A percentile compares a stretch with the other conserved stretches of the same genome.
Conservation (phyloP, 257 asterid genomes). For the Plectranthus barbatus region DNA sequence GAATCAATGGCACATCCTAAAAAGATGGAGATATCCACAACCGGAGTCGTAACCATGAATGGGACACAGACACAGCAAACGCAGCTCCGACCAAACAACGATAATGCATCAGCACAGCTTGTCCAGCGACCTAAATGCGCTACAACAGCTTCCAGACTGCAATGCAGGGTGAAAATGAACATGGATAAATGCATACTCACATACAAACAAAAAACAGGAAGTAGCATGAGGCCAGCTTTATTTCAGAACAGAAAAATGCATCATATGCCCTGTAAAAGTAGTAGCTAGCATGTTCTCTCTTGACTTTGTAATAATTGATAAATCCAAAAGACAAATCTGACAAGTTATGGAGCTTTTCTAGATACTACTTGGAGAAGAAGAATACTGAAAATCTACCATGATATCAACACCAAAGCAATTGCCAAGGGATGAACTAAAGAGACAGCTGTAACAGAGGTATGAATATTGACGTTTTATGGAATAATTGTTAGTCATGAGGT, state of each 20-base stretch:
- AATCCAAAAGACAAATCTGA: too few species aligned
- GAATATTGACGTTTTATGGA: not conserved
- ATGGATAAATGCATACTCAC: not conserved
- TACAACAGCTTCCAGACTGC: slow-evolving; percentile 47
- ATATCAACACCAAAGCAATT: not conserved
- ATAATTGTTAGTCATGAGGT: not conserved
- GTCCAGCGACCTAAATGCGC: not conserved
- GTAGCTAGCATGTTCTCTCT: not conserved
- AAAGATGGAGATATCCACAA: slow-evolving; percentile 29
- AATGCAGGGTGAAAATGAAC: not conserved
- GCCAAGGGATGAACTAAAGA: not conserved
- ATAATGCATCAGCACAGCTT: slow-evolving; percentile 11
- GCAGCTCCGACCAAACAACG: slow-evolving; percentile 15
- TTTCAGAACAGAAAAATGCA: not conserved
- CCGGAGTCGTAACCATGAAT: slow-evolving; percentile 16
- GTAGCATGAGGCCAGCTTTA: not conserved
- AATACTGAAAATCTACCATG: not conserved
- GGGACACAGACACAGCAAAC: not conserved
- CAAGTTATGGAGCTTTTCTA: too few species aligned
- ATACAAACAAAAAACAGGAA: too few species aligned
- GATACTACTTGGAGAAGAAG: not conserved
- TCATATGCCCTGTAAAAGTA: too few species aligned
- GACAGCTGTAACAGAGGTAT: not conserved
- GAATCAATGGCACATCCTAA: slow-evolving; percentile 10
- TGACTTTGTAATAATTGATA: not conserved